Evolutionary conservation across 495 filamentous ascomycete genomes (phyloP).

Genomic region (Massariosphaeria phaeospora): DNA sequence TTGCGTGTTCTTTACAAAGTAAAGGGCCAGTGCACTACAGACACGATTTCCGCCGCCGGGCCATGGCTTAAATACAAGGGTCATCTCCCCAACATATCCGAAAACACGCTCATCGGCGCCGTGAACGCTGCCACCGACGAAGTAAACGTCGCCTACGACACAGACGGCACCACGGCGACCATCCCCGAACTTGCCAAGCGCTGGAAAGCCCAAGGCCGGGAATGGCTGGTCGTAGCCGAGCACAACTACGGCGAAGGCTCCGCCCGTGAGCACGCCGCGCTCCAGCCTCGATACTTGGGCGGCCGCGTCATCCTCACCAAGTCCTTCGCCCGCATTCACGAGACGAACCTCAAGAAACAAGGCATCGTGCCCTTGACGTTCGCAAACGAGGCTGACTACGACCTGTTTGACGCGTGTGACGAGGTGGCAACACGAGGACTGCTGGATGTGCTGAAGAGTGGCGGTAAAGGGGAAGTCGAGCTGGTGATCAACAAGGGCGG

Average conservation of each 20-base stretch:
- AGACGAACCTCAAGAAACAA: slow-evolving; percentile 99
- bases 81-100: slow-evolving; percentile 93
- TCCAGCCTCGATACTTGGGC: slow-evolving; percentile 90
- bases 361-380: slow-evolving; percentile 92
- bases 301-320: slow-evolving; percentile 83
- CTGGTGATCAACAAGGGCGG: slow-evolving; percentile 59
- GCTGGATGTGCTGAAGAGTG: slow-evolving; percentile 70
- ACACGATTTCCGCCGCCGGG: slow-evolving; percentile 97
- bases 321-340: slow-evolving; percentile 93
- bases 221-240: slow-evolving; percentile 93
- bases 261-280: slow-evolving; percentile 91
- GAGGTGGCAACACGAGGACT: slow-evolving; percentile 74
- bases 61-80: slow-evolving; percentile 99
- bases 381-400: slow-evolving; percentile 80
- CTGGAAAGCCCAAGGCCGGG: slow-evolving; percentile 66
- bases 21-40: slow-evolving; percentile 94
- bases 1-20: slow-evolving; percentile 88
- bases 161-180: slow-evolving; percentile 57
- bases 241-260: slow-evolving; percentile 97
- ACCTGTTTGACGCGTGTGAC: slow-evolving; percentile 73
- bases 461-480: slow-evolving; percentile 72
- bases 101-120: slow-evolving; percentile 93
- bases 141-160: slow-evolving; percentile 83
- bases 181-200: slow-evolving; percentile 82
- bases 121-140: slow-evolving; percentile 87